phyloP scores from a whole-genome alignment of 129 eudicot genomes.

The Logfia minima region DNA sequence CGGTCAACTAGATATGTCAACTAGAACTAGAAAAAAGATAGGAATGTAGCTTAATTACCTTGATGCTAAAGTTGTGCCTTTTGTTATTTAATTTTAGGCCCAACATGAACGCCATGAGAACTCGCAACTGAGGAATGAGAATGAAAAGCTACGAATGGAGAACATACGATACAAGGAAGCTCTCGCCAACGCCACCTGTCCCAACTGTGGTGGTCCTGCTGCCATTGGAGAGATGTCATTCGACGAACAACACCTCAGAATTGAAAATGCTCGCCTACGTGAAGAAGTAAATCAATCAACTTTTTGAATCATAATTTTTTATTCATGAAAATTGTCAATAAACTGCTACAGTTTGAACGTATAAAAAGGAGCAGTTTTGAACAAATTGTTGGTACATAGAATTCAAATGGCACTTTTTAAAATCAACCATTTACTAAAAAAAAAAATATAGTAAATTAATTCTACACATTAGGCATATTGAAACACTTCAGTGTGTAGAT shows the following conservation, averaged over 20 bases:
- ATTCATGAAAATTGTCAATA: not conserved
- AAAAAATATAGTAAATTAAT: no score
- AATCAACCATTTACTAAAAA: not conserved
- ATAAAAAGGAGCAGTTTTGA: not conserved
- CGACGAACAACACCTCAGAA: constrained; percentile 54
- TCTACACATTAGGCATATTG: not conserved
- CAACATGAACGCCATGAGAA: constrained; percentile 68
- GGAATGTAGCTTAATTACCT: not conserved
- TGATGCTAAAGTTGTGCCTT: not conserved
- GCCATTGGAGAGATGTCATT: constrained; percentile 55
- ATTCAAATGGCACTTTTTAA: not conserved
- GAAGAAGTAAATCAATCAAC: constrained; percentile 46
- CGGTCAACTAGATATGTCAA: no score
- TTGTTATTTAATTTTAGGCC: constrained; percentile 37
- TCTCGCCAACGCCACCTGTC: constrained; percentile 48
- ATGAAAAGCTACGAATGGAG: constrained; percentile 65
- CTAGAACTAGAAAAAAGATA: no score
- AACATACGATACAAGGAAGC: constrained; percentile 56
- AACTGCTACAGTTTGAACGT: not conserved
- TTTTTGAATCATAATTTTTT: not conserved
- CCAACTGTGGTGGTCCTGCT: constrained; percentile 66
- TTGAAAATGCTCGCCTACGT: constrained; percentile 62
- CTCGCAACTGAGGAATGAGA: constrained; percentile 49
- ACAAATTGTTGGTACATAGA: not conserved
- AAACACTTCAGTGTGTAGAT: no score